Evolutionary conservation across 768 basidiomycete genomes (phyloP), one percentile per base, ranked within the genome.

Genomic region (Boletus sp.): DNA sequence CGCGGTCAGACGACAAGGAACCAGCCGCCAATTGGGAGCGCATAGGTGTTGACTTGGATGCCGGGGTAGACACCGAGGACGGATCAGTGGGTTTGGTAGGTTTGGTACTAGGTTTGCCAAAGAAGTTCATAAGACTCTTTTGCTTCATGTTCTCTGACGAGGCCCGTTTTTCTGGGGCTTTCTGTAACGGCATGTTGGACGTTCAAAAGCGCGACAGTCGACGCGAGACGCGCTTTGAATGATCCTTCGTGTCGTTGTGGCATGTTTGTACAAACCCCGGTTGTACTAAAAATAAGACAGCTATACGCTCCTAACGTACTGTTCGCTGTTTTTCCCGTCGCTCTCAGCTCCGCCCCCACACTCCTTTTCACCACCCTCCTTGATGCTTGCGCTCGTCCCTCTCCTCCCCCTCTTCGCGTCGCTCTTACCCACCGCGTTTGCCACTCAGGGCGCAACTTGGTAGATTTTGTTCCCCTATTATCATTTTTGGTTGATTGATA

Each of bases 51-150:
- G 66, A 61, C 55, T 76, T 78, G 18, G 75, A 64, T 18, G 76
- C 72, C 28, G 80, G 79, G n/a, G n/a, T n/a, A 29, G 59, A 42
- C 8, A 3, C 28, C 12, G 17, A 9, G 15, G 53, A 15, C 2
- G 35, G 12, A 75, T 11, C 78, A 36, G 73, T 71, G 11, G 77
- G 77, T 14, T 47, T 64, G 61, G 50, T 64, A 54, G 60, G n/a
- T 35, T 62, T 64, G 8, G 45, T 33, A 4, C 45, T 56, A 49
- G 28, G 69, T 57, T 70, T 84, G 74, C 64, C 73, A 59, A 91
- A 89, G 73, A 83, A 92, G 5, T 84, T 81, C 68, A 83, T 84
- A 9, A 91, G 77, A 62, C 85, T 89, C 66, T 89, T 90, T 69
- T 91, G 90, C 62, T 87, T 89, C 71, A 77, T 69, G 47, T 73